Percentiles rank a stretch among this genome's conserved stretches.
Evolutionary conservation across 2,329 filamentous ascomycete species (phyloP).

Genomic region (Rachicladosporium sp.): DNA sequence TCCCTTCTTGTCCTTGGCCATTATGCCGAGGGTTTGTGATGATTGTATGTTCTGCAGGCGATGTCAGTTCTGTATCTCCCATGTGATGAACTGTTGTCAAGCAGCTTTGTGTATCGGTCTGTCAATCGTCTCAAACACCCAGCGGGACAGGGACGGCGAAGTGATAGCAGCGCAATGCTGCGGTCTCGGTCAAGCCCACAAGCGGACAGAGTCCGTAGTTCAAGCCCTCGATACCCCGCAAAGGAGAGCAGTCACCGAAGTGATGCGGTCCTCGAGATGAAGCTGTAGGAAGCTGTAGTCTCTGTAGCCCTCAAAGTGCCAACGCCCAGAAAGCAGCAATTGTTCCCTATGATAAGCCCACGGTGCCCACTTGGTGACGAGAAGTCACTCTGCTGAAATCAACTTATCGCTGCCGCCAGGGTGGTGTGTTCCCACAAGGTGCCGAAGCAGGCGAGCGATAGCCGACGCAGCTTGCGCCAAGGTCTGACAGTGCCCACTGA

Average conservation of each 20-base stretch:
- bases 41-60: slow-evolving; percentile 7
- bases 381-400: slow-evolving; percentile 19
- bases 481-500: background rate
- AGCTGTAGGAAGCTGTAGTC: slow-evolving; percentile 8
- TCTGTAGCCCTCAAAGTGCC: slow-evolving; percentile 21
- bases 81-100: slow-evolving; percentile 1
- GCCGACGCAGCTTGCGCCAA: too few species aligned
- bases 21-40: slow-evolving; percentile 23
- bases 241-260: slow-evolving; percentile 8
- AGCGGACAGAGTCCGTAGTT: slow-evolving; percentile 16
- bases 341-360: slow-evolving; percentile 6
- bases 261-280: slow-evolving; percentile 7
- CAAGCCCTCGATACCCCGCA: slow-evolving; percentile 25
- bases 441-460: slow-evolving; percentile 26
- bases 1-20: slow-evolving; percentile 33
- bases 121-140: slow-evolving; percentile 24
- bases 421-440: slow-evolving; percentile 40
- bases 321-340: slow-evolving; percentile 7
- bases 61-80: too few species aligned
- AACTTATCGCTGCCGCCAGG: slow-evolving; percentile 31
- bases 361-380: slow-evolving; percentile 28
- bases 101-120: slow-evolving; percentile 5
- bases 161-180: slow-evolving; percentile 15
- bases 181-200: slow-evolving; percentile 16
- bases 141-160: slow-evolving; percentile 17